phyloP scores from a whole-genome alignment of 2,329 filamentous ascomycete species.

The Ophiostoma perfectum region DNA sequence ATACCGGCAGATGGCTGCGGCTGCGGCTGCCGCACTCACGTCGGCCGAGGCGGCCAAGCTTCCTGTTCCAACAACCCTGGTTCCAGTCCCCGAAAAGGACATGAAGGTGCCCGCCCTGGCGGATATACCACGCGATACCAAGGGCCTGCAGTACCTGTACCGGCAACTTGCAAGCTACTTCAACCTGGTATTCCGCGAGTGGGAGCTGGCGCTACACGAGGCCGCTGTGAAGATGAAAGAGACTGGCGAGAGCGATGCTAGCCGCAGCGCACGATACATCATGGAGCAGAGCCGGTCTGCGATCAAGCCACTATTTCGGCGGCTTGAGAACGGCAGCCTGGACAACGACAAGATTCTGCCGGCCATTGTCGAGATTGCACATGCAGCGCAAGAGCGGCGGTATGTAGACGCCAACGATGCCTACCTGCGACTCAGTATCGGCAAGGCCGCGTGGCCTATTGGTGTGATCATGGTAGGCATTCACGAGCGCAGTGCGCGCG shows the following conservation, averaged over 20 bases:
- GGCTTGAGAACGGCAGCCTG: slow-evolving; percentile 75
- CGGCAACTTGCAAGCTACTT: slow-evolving; percentile 92
- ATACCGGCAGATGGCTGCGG: slow-evolving; percentile 60
- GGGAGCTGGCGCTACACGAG: slow-evolving; percentile 66
- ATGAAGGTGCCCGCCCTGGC: slow-evolving; percentile 72
- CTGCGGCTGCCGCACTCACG: slow-evolving; percentile 43
- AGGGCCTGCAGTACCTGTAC: slow-evolving; percentile 66
- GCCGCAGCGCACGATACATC: slow-evolving; percentile 73
- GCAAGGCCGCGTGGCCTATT: slow-evolving; percentile 96
- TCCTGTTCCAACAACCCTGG: slow-evolving; percentile 80
- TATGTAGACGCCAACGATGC: slow-evolving; percentile 97
- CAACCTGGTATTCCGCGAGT: slow-evolving; percentile 88
- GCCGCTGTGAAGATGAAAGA: slow-evolving; percentile 31
- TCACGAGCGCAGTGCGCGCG: slow-evolving; percentile 89
- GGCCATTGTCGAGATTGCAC: slow-evolving; percentile 85
- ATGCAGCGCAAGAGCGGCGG: slow-evolving; percentile 78
- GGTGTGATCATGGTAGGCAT: slow-evolving; percentile 99
- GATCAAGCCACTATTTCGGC: slow-evolving; percentile 82
- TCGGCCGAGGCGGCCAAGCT: slow-evolving; percentile 37
- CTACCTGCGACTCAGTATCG: slow-evolving; percentile 87
- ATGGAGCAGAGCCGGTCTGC: slow-evolving; percentile 86
- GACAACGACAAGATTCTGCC: slow-evolving; percentile 74
- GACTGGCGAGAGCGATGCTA: slow-evolving; percentile 65
- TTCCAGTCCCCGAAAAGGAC: slow-evolving; percentile 73
- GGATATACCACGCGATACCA: slow-evolving; percentile 47